Base-by-base conservation (phyloP, 2,329 filamentous ascomycete species). In the Cercospora nicotianae region DNA sequence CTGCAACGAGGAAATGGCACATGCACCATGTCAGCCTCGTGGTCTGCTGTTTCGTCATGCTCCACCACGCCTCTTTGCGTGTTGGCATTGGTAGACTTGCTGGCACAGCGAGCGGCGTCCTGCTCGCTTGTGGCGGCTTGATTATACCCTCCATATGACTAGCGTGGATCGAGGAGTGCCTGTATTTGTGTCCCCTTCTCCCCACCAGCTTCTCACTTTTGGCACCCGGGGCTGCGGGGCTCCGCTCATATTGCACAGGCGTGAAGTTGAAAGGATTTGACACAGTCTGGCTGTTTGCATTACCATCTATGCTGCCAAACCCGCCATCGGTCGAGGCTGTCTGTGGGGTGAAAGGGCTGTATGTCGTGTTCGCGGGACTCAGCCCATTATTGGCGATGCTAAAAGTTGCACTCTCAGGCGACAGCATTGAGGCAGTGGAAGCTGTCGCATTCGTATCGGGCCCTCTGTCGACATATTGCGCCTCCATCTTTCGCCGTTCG, bases 71-170 rank as follows among this genome's bases (percentile, higher is more conserved):
- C 83, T 99, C 95, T 72, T 87, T 89, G 69, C 93, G 84, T 0
- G 94, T 99, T 0, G 95, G 95, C 42, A 97, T 91, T 0, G 95
- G 95, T 0, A 99, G 87, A 33, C 94, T 96, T 65, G 94, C 93
- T 1, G 95, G 95, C 0, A 99, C 87, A 42, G 94, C 91, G 26
- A 97, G 87, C 3, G 95, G 94, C 0, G 94, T 91, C 63, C 94
- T 87, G 8, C 93, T 93, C 0, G 93, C 90, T 62, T 94, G 88
- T 62, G 94, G 88, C 0, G 93, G 90, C 6, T 95, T 95, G 78
- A 97, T 93, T 74, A 96, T 92, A 80, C 98, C 97, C 80, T 98
- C 96, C 80, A 97, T 94, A 78, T 98, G 94, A 20, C 92, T 96
- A 23, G 75, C 74, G 64, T 78, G 76, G 66, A 99, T 91, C 78